Evolutionary conservation across 179 eudicot genomes (phyloP).

Genomic region (Vitellaria paradoxa): DNA sequence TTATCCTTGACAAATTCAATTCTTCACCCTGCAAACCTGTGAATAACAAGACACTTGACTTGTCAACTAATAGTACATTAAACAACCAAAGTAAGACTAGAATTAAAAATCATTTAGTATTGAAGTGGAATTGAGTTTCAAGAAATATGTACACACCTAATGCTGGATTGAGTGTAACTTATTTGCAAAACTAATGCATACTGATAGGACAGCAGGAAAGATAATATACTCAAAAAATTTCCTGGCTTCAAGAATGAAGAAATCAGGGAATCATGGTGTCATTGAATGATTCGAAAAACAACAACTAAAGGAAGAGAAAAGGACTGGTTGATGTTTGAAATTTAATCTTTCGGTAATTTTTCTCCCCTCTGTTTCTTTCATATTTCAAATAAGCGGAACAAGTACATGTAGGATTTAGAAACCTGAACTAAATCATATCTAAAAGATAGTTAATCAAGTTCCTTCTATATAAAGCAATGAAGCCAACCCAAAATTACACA

Average conservation of each 20-base stretch:
- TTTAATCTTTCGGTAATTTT: no score
- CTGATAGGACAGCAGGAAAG: neutral
- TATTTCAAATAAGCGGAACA: neutral
- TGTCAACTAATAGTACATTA: neutral
- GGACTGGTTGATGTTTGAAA: neutral
- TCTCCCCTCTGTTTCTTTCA: no score
- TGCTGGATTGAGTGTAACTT: neutral
- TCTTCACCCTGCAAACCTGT: slow-evolving; percentile 14
- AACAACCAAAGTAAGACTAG: neutral
- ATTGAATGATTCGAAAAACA: neutral
- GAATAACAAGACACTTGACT: neutral
- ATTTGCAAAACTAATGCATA: neutral
- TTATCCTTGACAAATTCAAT: slow-evolving; percentile 20
- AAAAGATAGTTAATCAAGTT: neutral
- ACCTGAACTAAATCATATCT: neutral
- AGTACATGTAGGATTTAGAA: neutral
- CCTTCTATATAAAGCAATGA: neutral
- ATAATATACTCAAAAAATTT: neutral
- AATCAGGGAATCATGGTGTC: neutral
- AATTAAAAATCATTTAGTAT: neutral
- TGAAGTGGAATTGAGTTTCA: neutral
- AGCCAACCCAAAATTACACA: neutral
- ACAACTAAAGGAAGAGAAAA: neutral
- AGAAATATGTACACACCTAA: neutral
- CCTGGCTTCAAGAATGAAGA: slow-evolving; percentile 4